A percentile compares a stretch with the other conserved stretches of the same genome.
These are phyloP conservation scores for Fusarium albidum DNA, from an alignment of 2,329 filamentous ascomycete species.

Conservation along the genomic window DNA sequence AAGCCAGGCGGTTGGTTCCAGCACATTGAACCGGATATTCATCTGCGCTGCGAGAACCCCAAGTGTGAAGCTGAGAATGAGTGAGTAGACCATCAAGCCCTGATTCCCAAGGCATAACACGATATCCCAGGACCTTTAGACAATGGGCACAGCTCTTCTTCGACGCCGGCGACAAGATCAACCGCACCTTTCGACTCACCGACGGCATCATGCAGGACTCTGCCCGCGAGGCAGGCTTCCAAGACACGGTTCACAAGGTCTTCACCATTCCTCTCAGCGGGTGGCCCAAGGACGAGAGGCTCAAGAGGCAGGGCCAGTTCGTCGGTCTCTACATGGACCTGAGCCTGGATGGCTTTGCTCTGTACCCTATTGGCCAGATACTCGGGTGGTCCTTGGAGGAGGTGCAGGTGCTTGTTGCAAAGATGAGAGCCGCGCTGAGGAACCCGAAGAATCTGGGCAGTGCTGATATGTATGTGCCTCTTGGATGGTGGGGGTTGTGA, in stretches of 20 bases:
- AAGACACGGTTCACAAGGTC: conserved; percentile 4
- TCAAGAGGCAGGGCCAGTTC: conserved; percentile 18
- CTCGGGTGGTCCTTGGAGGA: conserved; percentile 16
- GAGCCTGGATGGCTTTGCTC: conserved; percentile 15
- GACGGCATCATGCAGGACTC: conserved; percentile 20
- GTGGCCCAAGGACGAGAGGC: conserved; percentile 25
- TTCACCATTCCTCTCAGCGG: conserved; percentile 12
- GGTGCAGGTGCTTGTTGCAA: conserved; percentile 9
- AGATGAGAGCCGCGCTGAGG: conserved; percentile 9
- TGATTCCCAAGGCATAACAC: background rate
- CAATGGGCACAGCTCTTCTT: conserved; percentile 31
- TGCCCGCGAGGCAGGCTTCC: conserved; percentile 15
- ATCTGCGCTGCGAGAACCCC: conserved; percentile 22
- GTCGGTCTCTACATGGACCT: conserved; percentile 25
- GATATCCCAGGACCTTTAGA: conserved; percentile 11
- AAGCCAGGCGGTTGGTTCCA: conserved; percentile 32
- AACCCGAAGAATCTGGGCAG: conserved; percentile 8
- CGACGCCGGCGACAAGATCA: conserved; percentile 22
- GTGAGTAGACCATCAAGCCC: background rate
- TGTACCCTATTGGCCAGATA: conserved; percentile 18
- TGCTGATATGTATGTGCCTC: conserved; percentile 9
- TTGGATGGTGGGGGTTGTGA: too few relatives aligned
- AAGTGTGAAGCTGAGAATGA: conserved; percentile 15
- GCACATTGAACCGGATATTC: conserved; percentile 24
- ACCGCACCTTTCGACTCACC: conserved; percentile 21